These are phyloP conservation scores for Aspergillus melleus DNA, from an alignment of 2,329 filamentous ascomycete species.

Conservation along the genomic window DNA sequence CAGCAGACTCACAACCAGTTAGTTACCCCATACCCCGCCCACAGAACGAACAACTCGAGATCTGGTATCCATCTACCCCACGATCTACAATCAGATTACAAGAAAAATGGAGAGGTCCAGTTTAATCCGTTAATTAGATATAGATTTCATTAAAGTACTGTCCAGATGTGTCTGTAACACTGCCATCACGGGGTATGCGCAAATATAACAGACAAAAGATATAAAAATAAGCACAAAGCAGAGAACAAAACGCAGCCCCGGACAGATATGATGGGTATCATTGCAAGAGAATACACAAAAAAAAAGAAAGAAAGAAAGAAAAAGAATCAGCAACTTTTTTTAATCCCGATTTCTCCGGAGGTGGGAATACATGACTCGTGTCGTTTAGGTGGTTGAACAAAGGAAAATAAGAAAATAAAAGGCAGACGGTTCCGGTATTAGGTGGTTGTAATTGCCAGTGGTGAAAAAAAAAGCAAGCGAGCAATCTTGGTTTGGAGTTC, in stretches of 20 bases:
- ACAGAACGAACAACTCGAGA: no score
- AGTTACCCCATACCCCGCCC: no score
- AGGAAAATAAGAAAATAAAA: background rate
- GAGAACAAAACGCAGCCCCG: background rate
- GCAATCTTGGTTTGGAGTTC: background rate
- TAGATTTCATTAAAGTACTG: background rate
- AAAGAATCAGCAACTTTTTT: slow-evolving; percentile 5
- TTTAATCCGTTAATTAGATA: background rate
- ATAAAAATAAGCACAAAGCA: background rate
- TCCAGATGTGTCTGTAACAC: background rate
- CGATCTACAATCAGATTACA: no score
- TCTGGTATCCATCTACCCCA: no score
- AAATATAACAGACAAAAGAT: background rate
- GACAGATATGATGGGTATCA: slow-evolving; percentile 22
- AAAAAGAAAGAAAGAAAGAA: background rate
- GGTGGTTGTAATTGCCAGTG: background rate
- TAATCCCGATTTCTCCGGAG: background rate
- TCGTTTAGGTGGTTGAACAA: background rate
- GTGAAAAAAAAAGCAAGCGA: slow-evolving; percentile 2
- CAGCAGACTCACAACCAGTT: no score
- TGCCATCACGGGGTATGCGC: background rate
- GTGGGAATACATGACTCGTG: background rate
- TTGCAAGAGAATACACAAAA: slow-evolving; percentile 9
- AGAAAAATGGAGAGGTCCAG: no score
- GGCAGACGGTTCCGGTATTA: background rate